Base-by-base conservation (phyloP, 1,139 yeast genomes). In the Candida sp. region DNA sequence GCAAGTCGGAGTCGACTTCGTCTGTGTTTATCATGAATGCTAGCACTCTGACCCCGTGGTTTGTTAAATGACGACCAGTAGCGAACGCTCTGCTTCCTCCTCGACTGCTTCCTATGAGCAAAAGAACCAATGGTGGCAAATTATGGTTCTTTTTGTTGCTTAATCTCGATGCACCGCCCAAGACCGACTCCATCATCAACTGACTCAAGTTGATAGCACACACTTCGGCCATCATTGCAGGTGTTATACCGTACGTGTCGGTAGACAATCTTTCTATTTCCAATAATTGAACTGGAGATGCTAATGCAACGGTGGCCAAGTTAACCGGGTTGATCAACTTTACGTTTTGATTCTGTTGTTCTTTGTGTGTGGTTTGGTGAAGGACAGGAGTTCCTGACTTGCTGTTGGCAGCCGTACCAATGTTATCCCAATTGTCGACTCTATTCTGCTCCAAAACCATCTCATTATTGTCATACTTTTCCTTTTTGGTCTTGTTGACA, bases 221-320 rank as follows among this genome's bases (percentile, higher is more conserved):
- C 47, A 85, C 84, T 65, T 91, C 98, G n/a, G 82, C 71, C 59
- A 86, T 67, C 8, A 82, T 67, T 8, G 66, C 66, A 11, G 80
- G 74, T 1, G 82, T 60, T 22, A 86, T 67, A 1, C 84, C 85
- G 66, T 77, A 87, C 7, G 75, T 67, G 28, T 84, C 86, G 4
- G 72, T 66, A 17, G 88, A 69, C 22, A 85, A 66, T 44, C 89
- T 77, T 65, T 90, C 96, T 51, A 91, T 82, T 58, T 90, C 96
- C n/a, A 88, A 73, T 54, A 91, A 69, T 67, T 92, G 97, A 6
- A 90, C 84, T 0, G 97, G 94, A 1, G 94, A 83, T 12, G 93
- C 88, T 50, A 86, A 73, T 2, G 94, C 89, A 3, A 85, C 69
- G 3, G 58, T 41, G 3, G 55, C 53, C 28, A 63, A 63, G 42